A percentile compares a stretch with the other conserved stretches of the same genome.
Evolutionary conservation across 2,329 filamentous ascomycete species (phyloP).

Genomic region (Moelleriella libera): DNA sequence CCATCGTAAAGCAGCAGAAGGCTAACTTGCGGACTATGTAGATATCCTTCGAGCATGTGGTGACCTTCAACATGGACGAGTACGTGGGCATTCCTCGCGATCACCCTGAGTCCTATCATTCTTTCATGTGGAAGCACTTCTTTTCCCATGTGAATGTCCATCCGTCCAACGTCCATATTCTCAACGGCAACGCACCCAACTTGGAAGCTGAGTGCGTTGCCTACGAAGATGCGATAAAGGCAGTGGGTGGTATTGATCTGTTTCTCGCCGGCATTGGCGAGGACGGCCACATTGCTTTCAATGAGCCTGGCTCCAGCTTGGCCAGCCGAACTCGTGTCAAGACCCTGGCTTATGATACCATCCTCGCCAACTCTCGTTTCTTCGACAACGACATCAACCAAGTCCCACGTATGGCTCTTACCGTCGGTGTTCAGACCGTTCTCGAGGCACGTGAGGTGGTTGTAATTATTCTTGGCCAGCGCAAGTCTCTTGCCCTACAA

Average conservation of each 20-base stretch:
- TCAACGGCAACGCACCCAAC: constrained; percentile 66
- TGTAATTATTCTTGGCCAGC: constrained; percentile 67
- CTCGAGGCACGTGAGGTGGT: constrained; percentile 71
- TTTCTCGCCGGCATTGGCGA: constrained; percentile 77
- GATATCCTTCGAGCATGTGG: constrained; percentile 76
- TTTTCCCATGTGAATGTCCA: constrained; percentile 75
- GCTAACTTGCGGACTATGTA: constrained; percentile 13
- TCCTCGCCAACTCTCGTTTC: constrained; percentile 73
- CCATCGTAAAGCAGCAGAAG: constrained; percentile 1
- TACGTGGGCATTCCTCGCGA: constrained; percentile 74
- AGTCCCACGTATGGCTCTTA: constrained; percentile 72
- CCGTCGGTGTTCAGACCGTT: constrained; percentile 73
- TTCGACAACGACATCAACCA: constrained; percentile 60
- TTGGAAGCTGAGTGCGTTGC: constrained; percentile 63
- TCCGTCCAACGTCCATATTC: constrained; percentile 71
- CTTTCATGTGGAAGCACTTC: constrained; percentile 88
- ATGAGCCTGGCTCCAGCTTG: constrained; percentile 72
- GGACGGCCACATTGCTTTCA: constrained; percentile 83
- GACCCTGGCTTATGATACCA: constrained; percentile 77
- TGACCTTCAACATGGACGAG: constrained; percentile 92
- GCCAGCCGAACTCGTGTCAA: constrained; percentile 70
- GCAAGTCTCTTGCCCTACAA: constrained; percentile 68
- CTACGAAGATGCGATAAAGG: constrained; percentile 67
- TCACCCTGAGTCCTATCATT: constrained; percentile 77
- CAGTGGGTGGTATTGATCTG: constrained; percentile 65